A percentile compares a stretch with the other conserved stretches of the same genome.
These are phyloP conservation scores for Populus hybrid DNA, from an alignment of 441 rosid species.

Conservation along the genomic window DNA sequence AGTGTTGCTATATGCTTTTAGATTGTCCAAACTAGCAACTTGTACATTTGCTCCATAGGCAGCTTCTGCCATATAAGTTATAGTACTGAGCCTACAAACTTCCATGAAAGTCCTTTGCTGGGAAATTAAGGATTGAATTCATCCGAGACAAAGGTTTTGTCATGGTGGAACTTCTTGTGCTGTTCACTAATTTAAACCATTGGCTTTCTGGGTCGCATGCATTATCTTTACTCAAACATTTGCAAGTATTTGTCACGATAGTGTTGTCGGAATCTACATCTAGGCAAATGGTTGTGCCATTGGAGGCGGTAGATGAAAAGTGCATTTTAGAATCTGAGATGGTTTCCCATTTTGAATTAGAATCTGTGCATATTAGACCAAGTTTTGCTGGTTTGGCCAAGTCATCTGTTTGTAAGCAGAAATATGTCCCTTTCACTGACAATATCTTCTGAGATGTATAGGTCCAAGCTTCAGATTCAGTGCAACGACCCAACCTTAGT, in stretches of 20 bases:
- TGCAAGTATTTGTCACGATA: slow-evolving; percentile 50
- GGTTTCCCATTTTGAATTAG: slow-evolving; percentile 53
- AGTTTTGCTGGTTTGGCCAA: slow-evolving; percentile 40
- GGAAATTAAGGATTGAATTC: slow-evolving; percentile 20
- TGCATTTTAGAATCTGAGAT: slow-evolving; percentile 80
- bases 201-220: slow-evolving; percentile 71
- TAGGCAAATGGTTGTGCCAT: slow-evolving; percentile 50
- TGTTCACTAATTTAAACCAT: slow-evolving; percentile 83
- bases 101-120: slow-evolving; percentile 23
- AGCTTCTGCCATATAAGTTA: neutral
- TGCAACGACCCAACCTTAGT: slow-evolving; percentile 58
- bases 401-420: slow-evolving; percentile 60
- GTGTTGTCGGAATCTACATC: slow-evolving; percentile 52
- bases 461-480: slow-evolving; percentile 58
- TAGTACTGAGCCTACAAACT: slow-evolving; percentile 2
- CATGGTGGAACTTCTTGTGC: slow-evolving; percentile 42
- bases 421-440: slow-evolving; percentile 44
- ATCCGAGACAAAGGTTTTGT: slow-evolving; percentile 17
- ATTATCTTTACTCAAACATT: slow-evolving; percentile 49
- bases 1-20: neutral
- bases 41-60: neutral
- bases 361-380: slow-evolving; percentile 34
- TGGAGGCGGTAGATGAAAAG: slow-evolving; percentile 38
- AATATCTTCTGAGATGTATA: slow-evolving; percentile 45
- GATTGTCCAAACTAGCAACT: neutral